Conservation (phyloP, 371 early-diverging fungal genomes). For the Circinella umbellata region DNA sequence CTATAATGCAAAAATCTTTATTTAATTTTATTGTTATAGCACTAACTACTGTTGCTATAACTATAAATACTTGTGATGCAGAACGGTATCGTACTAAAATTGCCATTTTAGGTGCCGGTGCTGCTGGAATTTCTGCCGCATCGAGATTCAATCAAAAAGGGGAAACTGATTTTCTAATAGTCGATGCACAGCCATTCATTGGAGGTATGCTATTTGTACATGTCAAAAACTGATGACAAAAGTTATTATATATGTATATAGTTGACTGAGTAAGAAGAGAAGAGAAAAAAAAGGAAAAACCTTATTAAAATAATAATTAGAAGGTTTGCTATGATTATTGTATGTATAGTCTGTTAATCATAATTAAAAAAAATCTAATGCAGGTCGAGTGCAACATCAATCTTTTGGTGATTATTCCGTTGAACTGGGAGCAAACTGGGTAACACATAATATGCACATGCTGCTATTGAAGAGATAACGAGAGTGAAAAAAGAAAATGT, state of each 20-base stretch:
- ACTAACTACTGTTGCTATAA: neutral
- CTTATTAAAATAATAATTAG: too few relatives aligned
- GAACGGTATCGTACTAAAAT: constrained; percentile 30
- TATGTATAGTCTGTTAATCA: too few relatives aligned
- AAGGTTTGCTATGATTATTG: too few relatives aligned
- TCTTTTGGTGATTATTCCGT: constrained; percentile 35
- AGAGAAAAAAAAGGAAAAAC: too few relatives aligned
- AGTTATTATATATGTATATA: neutral
- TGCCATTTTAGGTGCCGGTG: constrained; percentile 55
- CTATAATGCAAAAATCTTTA: neutral
- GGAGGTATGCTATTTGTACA: constrained; percentile 31
- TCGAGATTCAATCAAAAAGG: constrained; percentile 21
- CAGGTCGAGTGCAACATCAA: constrained; percentile 48
- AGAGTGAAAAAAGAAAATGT: too few relatives aligned
- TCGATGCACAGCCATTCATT: constrained; percentile 44
- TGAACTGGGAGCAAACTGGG: constrained; percentile 58
- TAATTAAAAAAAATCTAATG: neutral
- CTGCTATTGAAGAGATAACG: neutral
- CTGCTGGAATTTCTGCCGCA: constrained; percentile 49
- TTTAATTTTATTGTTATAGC: neutral
- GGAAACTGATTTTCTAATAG: constrained; percentile 39
- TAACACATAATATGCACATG: constrained; percentile 13
- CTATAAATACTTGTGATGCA: neutral
- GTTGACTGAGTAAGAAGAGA: neutral
- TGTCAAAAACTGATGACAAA: neutral